Evolutionary conservation across 2,329 filamentous ascomycete genomes (phyloP).

Genomic region (Xylaria arbuscula): DNA sequence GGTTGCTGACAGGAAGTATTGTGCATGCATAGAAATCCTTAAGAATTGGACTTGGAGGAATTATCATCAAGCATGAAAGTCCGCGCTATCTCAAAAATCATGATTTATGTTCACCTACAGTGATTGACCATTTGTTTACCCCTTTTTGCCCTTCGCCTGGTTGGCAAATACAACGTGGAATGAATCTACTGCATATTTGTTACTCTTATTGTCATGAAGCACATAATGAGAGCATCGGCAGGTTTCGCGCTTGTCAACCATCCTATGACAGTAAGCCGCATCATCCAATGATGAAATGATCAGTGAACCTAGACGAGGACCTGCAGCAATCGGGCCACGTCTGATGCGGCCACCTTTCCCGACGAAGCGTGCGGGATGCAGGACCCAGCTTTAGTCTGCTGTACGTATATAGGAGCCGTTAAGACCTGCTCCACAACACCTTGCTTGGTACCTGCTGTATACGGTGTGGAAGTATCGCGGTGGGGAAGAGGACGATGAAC

Average conservation of each 20-base stretch:
- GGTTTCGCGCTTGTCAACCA: slow-evolving; percentile 24
- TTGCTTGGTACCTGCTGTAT: slow-evolving; percentile 19
- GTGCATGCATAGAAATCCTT: slow-evolving; percentile 22
- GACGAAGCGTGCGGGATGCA: slow-evolving; percentile 49
- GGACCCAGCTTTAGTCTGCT: slow-evolving; percentile 43
- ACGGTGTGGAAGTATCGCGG: slow-evolving; percentile 31
- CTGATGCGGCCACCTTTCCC: slow-evolving; percentile 51
- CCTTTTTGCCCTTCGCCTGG: neutral
- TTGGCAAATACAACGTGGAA: slow-evolving; percentile 1
- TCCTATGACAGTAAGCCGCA: slow-evolving; percentile 38
- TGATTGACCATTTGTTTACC: neutral
- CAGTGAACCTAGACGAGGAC: slow-evolving; percentile 40
- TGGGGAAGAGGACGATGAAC: slow-evolving; percentile 27
- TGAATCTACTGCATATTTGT: slow-evolving; percentile 12
- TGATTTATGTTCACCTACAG: neutral
- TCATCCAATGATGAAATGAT: slow-evolving; percentile 38
- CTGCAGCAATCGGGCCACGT: slow-evolving; percentile 50
- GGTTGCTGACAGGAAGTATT: slow-evolving; percentile 21
- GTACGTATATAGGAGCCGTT: slow-evolving; percentile 42
- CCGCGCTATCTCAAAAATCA: slow-evolving; percentile 19
- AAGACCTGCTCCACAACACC: slow-evolving; percentile 41
- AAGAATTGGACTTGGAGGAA: slow-evolving; percentile 23
- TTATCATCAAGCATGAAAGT: slow-evolving; percentile 20
- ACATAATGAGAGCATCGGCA: slow-evolving; percentile 9
- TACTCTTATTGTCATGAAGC: slow-evolving; percentile 1